Evolutionary conservation across 352 stramenopile species (phyloP).

Genomic region (Globisporangium nodosum): DNA sequence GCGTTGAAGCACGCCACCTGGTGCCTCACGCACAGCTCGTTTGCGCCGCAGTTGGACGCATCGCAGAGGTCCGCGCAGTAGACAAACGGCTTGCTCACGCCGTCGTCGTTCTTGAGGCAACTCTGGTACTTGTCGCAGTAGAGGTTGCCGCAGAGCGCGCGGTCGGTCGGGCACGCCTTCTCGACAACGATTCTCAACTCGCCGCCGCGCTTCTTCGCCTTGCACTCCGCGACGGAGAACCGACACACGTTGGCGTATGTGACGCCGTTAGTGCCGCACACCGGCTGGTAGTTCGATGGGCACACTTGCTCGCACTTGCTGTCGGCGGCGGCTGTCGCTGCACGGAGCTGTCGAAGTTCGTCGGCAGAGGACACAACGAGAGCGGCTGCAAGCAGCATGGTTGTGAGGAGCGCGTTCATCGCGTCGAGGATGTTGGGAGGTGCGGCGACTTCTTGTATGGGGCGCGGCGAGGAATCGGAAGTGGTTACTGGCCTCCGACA

Average conservation of each 20-base stretch:
- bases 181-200: slow-evolving; percentile 20
- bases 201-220: slow-evolving; percentile 1
- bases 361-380: not conserved
- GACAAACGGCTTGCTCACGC: not conserved
- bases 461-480: not conserved
- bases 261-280: slow-evolving; percentile 25
- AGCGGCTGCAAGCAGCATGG: not conserved
- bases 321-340: not conserved
- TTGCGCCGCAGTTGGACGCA: slow-evolving; percentile 2
- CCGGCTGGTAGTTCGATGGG: slow-evolving; percentile 9
- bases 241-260: slow-evolving; percentile 30
- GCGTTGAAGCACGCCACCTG: slow-evolving; percentile 9
- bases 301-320: slow-evolving; percentile 13
- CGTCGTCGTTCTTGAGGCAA: slow-evolving; percentile 5
- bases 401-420: not conserved
- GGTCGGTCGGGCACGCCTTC: slow-evolving; percentile 12
- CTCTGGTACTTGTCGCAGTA: slow-evolving; percentile 1
- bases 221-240: slow-evolving; percentile 21
- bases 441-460: not conserved
- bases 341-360: slow-evolving; percentile 1
- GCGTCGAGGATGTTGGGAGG: not conserved
- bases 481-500: no score
- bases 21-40: slow-evolving; percentile 8
- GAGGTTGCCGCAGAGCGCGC: slow-evolving; percentile 3
- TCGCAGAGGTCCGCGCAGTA: slow-evolving; percentile 14